These are phyloP conservation scores for Fusarium globosum DNA, from an alignment of 2,329 filamentous ascomycete genomes.

Conservation along the genomic window DNA sequence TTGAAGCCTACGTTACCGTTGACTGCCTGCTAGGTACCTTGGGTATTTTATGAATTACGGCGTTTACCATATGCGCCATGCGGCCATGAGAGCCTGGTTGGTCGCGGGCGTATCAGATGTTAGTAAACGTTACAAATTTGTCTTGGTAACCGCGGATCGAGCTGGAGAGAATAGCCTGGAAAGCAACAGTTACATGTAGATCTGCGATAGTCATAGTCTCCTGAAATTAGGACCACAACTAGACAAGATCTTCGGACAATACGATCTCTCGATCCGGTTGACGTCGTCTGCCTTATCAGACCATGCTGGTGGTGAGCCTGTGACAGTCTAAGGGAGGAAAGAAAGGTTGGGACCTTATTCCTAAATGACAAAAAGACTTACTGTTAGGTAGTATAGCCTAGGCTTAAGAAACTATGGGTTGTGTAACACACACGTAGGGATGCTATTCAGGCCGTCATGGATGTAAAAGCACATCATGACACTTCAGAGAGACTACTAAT, in stretches of 20 bases:
- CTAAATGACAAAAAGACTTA: too few species aligned
- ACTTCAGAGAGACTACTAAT: neutral
- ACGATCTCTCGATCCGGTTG: slow-evolving; percentile 12
- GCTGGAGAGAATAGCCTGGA: neutral
- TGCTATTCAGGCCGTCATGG: slow-evolving; percentile 6
- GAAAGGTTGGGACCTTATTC: too few species aligned
- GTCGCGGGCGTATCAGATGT: slow-evolving; percentile 1
- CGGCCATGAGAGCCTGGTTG: slow-evolving; percentile 21
- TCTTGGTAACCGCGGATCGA: slow-evolving; percentile 8
- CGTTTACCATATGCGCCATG: slow-evolving; percentile 24
- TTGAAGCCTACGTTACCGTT: slow-evolving; percentile 2
- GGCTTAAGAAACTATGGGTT: neutral
- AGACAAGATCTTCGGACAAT: slow-evolving; percentile 29
- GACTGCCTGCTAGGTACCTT: neutral
- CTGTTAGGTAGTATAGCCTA: too few species aligned
- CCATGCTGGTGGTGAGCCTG: slow-evolving; percentile 8
- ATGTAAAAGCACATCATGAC: neutral
- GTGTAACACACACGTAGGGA: slow-evolving; percentile 8
- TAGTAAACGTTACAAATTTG: slow-evolving; percentile 1
- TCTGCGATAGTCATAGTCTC: slow-evolving; percentile 11
- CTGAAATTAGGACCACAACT: slow-evolving; percentile 13
- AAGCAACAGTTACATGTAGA: slow-evolving; percentile 18
- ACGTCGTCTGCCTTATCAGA: slow-evolving; percentile 9
- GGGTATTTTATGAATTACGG: neutral
- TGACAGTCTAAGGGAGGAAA: slow-evolving; percentile 6